These are phyloP conservation scores for Cornus florida DNA, from an alignment of 148 eudicot genomes.

Conservation along the genomic window DNA sequence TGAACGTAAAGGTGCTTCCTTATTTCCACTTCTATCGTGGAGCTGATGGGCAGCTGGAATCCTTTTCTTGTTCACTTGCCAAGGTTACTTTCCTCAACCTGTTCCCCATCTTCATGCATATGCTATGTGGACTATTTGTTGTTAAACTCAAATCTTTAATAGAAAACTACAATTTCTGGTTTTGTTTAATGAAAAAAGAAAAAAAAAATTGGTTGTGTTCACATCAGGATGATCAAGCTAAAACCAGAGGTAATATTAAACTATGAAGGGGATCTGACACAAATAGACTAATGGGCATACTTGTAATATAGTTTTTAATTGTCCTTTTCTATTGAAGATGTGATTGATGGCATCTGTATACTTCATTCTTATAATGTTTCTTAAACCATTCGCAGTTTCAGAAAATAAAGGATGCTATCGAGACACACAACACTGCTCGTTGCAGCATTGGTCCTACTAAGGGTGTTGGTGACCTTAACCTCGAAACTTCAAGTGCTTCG, in stretches of 20 bases:
- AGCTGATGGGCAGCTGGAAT: conserved; percentile 83
- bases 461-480: conserved; percentile 56
- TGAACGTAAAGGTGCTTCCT: conserved; percentile 98
- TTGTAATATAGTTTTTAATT: not conserved
- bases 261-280: too few species aligned
- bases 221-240: too few species aligned
- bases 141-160: too few species aligned
- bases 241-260: too few species aligned
- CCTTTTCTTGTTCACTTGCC: conserved; percentile 91
- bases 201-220: too few species aligned
- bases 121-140: not conserved
- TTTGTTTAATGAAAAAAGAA: too few species aligned
- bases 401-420: conserved; percentile 84
- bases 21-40: conserved; percentile 96
- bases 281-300: not conserved
- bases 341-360: not conserved
- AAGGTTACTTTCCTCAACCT: conserved; percentile 42
- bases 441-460: conserved; percentile 54
- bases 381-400: conserved; percentile 59
- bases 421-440: conserved; percentile 59
- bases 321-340: not conserved
- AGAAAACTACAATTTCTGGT: too few species aligned
- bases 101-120: not conserved
- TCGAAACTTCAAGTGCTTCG: conserved; percentile 29
- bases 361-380: not conserved